A percentile compares a stretch with the other conserved stretches of the same genome.
Conservation (phyloP, 1,284 basidiomycete genomes). For the Boletus smithii region DNA sequence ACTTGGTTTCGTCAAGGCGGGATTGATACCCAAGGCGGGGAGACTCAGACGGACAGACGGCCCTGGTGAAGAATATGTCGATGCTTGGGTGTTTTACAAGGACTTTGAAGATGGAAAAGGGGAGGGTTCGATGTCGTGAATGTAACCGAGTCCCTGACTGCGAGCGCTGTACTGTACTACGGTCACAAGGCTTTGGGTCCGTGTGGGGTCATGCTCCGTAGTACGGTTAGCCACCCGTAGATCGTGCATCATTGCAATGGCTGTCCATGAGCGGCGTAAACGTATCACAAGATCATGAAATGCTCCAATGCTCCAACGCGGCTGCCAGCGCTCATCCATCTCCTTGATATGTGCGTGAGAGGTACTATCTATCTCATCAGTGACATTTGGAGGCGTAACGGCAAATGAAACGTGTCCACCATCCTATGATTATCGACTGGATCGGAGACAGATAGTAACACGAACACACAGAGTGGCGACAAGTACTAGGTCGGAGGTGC, state of each 20-base stretch:
- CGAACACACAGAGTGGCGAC: not conserved
- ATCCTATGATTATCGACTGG: not conserved
- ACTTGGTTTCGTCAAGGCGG: slow-evolving; percentile 79
- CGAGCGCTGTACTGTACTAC: not conserved
- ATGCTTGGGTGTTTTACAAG: slow-evolving; percentile 86
- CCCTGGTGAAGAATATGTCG: slow-evolving; percentile 79
- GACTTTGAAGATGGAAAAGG: slow-evolving; percentile 46
- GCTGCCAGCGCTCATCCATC: not conserved
- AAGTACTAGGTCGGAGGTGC: not conserved
- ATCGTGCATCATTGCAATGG: not conserved
- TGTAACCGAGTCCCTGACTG: not conserved
- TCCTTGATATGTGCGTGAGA: not conserved
- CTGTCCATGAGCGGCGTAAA: not conserved
- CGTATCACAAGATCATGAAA: not conserved
- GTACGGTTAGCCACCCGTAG: not conserved
- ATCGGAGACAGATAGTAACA: not conserved
- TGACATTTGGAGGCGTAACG: slow-evolving; percentile 1
- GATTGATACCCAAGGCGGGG: slow-evolving; percentile 84
- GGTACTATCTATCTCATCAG: slow-evolving; percentile 12
- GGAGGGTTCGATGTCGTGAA: not conserved
- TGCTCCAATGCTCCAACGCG: not conserved
- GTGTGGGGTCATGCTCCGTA: not conserved
- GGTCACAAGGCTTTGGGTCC: too few species aligned
- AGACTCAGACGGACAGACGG: slow-evolving; percentile 64
- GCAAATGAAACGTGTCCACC: not conserved